A percentile compares a stretch with the other conserved stretches of the same genome.
phyloP scores from a whole-genome alignment of 2,329 filamentous ascomycete species.

The Pseudogymnoascus sp. region DNA sequence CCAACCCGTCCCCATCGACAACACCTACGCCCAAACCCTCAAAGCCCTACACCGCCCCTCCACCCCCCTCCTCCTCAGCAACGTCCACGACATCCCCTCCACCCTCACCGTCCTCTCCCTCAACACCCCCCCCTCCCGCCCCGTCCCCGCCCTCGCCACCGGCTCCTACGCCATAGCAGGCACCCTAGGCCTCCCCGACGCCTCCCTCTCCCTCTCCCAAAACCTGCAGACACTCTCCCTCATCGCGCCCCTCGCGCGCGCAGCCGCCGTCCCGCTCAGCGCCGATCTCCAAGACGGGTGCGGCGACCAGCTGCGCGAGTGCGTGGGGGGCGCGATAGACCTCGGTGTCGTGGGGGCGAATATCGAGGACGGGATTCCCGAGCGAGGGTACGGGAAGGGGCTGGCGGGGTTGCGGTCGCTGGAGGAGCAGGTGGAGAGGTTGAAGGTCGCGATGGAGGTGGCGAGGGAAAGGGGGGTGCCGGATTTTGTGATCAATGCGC shows the following conservation, averaged over 20 bases:
- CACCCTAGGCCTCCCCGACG: conserved; percentile 36
- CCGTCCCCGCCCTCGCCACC: conserved; percentile 15
- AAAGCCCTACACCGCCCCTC: conserved; percentile 41
- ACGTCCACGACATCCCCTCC: conserved; percentile 46
- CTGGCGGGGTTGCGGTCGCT: conserved; percentile 26
- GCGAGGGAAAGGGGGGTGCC: conserved; percentile 41
- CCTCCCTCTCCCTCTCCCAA: conserved; percentile 40
- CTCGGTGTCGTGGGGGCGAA: conserved; percentile 49
- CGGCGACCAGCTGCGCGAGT: conserved; percentile 36
- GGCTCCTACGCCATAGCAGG: conserved; percentile 42
- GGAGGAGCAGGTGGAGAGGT: conserved; percentile 39
- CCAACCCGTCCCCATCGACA: not conserved
- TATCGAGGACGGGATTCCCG: conserved; percentile 40
- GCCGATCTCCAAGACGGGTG: conserved; percentile 56
- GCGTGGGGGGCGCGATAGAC: conserved; percentile 37
- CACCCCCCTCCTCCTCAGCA: conserved; percentile 44
- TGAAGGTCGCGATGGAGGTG: conserved; percentile 35
- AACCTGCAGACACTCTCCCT: conserved; percentile 41
- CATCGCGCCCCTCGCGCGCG: conserved; percentile 36
- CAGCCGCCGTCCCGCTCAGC: conserved; percentile 40
- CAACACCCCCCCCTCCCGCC: conserved; percentile 22
- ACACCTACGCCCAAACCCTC: conserved; percentile 25
- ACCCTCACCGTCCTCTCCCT: conserved; percentile 38
- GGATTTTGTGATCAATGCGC: conserved; percentile 49
- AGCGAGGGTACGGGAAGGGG: conserved; percentile 23